phyloP scores from a whole-genome alignment of 257 asterid species.

The Nyctanthes arbortristis region DNA sequence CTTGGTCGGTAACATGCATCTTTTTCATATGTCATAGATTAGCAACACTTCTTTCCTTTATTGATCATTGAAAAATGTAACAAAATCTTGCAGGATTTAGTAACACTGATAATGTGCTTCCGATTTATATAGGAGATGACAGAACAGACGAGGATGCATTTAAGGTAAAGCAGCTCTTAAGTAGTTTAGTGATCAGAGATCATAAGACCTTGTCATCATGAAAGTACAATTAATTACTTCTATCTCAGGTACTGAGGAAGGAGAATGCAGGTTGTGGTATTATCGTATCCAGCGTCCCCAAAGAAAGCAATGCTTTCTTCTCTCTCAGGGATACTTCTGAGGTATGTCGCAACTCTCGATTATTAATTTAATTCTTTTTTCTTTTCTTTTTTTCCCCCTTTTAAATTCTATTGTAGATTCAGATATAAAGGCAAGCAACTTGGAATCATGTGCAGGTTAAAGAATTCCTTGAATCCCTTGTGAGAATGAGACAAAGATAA shows the following conservation, averaged over 20 bases:
- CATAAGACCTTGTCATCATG: too few relatives aligned
- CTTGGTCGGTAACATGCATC: conserved; percentile 51
- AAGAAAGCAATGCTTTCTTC: conserved; percentile 82
- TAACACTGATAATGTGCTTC: conserved; percentile 53
- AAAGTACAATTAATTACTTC: too few relatives aligned
- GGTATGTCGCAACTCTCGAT: conserved; percentile 35
- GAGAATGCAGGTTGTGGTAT: conserved; percentile 69
- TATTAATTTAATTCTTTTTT: not conserved
- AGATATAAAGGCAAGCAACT: not conserved
- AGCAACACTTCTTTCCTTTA: not conserved
- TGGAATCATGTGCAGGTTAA: conserved; percentile 46
- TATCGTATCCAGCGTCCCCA: conserved; percentile 66
- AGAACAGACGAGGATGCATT: conserved; percentile 92
- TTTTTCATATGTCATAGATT: not conserved
- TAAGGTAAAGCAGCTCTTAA: conserved; percentile 43
- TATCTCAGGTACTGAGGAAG: conserved; percentile 55
- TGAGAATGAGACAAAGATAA: conserved; percentile 34
- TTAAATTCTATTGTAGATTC: not conserved
- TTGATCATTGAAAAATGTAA: not conserved
- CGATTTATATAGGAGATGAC: conserved; percentile 86
- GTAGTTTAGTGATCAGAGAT: not conserved
- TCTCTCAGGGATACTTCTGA: conserved; percentile 80
- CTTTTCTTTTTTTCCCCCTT: not conserved
- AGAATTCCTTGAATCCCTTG: conserved; percentile 59
- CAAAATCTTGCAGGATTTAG: conserved; percentile 50